These are phyloP conservation scores for Erodium trifolium DNA, from an alignment of 441 rosid species.

Conservation along the genomic window DNA sequence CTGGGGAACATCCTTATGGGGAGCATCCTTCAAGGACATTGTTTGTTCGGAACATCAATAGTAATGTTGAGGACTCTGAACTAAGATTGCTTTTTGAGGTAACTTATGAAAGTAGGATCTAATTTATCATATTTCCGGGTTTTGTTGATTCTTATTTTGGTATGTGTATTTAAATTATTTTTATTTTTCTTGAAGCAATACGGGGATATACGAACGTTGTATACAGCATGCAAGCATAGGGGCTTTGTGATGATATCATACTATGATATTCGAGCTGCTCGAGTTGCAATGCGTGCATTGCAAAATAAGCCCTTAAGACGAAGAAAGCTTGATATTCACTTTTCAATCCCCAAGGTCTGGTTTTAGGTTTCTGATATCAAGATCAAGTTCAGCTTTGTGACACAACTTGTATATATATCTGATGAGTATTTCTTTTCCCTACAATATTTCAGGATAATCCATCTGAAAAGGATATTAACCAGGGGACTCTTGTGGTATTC, in stretches of 20 bases:
- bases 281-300: too few species aligned
- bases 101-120: background rate
- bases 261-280: too few species aligned
- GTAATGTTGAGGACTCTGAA: conserved; percentile 78
- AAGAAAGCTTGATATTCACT: too few species aligned
- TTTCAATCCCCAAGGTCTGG: background rate
- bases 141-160: background rate
- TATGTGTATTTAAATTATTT: too few species aligned
- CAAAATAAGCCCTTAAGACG: too few species aligned
- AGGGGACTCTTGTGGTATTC: conserved; percentile 79
- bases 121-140: background rate
- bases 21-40: conserved; percentile 89
- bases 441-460: conserved; percentile 57
- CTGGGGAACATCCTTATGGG: conserved; percentile 80
- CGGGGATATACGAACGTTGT: too few species aligned
- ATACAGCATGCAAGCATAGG: too few species aligned
- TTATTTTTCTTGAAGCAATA: too few species aligned
- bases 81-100: conserved; percentile 71
- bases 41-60: conserved; percentile 80
- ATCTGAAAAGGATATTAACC: conserved; percentile 82
- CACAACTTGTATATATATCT: background rate
- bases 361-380: background rate
- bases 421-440: conserved; percentile 8
- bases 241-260: too few species aligned
- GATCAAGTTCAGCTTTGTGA: background rate